Base-by-base conservation (phyloP, 2,329 filamentous ascomycete species). In the Fusarium austroafricanum region DNA sequence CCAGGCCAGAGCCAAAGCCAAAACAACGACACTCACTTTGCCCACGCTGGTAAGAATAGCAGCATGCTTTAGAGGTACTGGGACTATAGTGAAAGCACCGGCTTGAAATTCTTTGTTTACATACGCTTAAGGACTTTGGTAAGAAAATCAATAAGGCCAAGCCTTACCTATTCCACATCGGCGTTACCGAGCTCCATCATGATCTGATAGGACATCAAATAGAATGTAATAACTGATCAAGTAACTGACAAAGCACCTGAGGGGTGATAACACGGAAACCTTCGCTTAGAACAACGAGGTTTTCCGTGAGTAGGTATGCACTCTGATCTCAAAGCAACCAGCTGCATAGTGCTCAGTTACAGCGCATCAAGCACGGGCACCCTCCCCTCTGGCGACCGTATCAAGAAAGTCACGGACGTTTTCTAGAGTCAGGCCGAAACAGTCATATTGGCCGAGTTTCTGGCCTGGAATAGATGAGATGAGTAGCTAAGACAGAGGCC, bases 111-210 rank as follows among this genome's bases (percentile, higher is more conserved):
- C 42, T 56, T 46, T 65, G 44, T 61, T 59, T 20, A 28, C 35
- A 10, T 46, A 15, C 26, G 17, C 15, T 43, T 33, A 28, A 15
- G 23, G 31, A 31, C 23, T 54, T 37, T 28, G n/a, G 11, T 20
- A 35, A 28, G 42, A 68, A 69, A 63, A 54, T 70, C 66, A 60
- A 68, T 61, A 42, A 52, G 33, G 66, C 66, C 66, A 70, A 59
- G 61, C 37, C 45, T 39, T 18, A 29, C 40, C 39, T 23, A 20
- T 21, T 52, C 46, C 46, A 64, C 44, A 55, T 55, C 66, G 66
- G 66, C 46, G 21, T 46, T 49, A 20, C 66, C 66, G 57, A 52
- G 43, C 21, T 37, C 12, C 40, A 55, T 53, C 29, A 68, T 68
- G 61, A 68, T 57, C 39, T 67, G 66, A 69, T 43, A 29, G 49